A percentile compares a stretch with the other conserved stretches of the same genome.
Evolutionary conservation across 768 basidiomycete species (phyloP).

Genomic region (Tephrocybe sp.): DNA sequence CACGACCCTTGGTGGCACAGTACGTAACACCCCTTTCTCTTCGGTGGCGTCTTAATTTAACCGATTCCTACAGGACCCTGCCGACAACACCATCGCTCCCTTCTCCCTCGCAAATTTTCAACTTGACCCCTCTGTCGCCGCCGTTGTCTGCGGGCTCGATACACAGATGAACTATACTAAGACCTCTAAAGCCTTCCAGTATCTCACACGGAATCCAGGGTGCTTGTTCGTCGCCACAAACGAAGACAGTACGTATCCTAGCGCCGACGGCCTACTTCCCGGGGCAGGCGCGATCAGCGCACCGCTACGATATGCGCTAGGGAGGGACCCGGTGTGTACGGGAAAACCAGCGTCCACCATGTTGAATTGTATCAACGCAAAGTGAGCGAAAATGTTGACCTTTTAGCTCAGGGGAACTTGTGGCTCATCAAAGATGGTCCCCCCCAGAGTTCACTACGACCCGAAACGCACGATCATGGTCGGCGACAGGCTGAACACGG

Average conservation of each 20-base stretch:
- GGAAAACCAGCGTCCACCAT: slow-evolving; percentile 92
- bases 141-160: slow-evolving; percentile 94
- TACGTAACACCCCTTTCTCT: slow-evolving; percentile 34
- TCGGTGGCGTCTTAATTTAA: neutral
- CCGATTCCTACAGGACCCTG: slow-evolving; percentile 63
- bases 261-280: slow-evolving; percentile 68
- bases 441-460: slow-evolving; percentile 87
- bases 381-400: slow-evolving; percentile 39
- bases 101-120: slow-evolving; percentile 72
- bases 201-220: slow-evolving; percentile 75
- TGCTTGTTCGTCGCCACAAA: slow-evolving; percentile 92
- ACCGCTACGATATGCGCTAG: slow-evolving; percentile 73
- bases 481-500: slow-evolving; percentile 93
- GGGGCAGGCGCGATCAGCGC: slow-evolving; percentile 86
- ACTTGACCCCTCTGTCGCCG: slow-evolving; percentile 79
- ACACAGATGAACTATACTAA: slow-evolving; percentile 90
- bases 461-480: slow-evolving; percentile 90
- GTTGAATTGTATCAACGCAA: slow-evolving; percentile 87
- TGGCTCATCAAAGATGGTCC: no score
- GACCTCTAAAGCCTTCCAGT: slow-evolving; percentile 88
- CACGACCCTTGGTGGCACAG: slow-evolving; percentile 79
- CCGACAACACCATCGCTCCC: slow-evolving; percentile 71
- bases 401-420: neutral
- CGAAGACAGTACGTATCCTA: slow-evolving; percentile 90
- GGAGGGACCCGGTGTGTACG: slow-evolving; percentile 70